Percentiles rank a stretch among this genome's conserved stretches.
phyloP scores from a whole-genome alignment of 1,139 yeast species.

The Blastobotrys arbuscula region DNA sequence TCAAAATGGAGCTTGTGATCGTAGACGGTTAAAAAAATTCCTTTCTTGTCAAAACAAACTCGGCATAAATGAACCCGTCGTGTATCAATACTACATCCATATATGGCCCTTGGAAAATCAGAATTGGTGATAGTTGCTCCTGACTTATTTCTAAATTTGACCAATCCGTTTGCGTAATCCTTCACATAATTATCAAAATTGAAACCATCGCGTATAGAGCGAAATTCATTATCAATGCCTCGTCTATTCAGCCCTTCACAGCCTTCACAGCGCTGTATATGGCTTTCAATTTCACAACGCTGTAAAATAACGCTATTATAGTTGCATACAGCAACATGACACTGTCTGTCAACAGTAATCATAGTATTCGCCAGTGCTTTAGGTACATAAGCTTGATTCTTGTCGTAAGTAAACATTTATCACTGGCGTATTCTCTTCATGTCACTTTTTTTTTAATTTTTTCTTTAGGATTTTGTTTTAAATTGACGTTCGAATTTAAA shows the following conservation, averaged over 20 bases:
- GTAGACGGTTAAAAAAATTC: background rate
- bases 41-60: background rate
- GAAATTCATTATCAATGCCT: background rate
- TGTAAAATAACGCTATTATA: background rate
- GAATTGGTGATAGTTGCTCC: background rate
- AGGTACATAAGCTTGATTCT: background rate
- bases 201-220: background rate
- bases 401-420: no score
- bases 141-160: background rate
- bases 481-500: no score
- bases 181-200: background rate
- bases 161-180: background rate
- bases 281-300: background rate
- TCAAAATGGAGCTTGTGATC: background rate
- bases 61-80: background rate
- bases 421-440: no score
- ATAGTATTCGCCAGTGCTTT: background rate
- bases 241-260: background rate
- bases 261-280: background rate
- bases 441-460: no score
- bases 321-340: conserved; percentile 2
- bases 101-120: background rate
- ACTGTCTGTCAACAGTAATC: background rate
- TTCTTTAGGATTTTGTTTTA: background rate
- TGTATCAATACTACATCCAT: background rate